Evolutionary conservation across 139 green algal genomes (phyloP).

Genomic region (Yamagishiella unicocca): DNA sequence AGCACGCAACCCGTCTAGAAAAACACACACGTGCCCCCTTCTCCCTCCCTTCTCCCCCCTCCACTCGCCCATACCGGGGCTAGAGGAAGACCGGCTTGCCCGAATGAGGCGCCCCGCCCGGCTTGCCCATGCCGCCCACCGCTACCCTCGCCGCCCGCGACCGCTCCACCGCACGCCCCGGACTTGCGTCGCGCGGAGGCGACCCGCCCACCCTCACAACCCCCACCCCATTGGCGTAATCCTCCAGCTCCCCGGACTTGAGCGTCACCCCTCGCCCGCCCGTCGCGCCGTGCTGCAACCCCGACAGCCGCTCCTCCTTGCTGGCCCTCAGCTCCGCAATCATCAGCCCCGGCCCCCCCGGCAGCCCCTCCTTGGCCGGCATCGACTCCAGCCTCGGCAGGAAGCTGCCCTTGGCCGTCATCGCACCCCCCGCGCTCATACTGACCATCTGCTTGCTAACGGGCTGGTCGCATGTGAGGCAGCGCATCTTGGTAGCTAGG

Average conservation of each 20-base stretch:
- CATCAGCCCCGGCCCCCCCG: slow-evolving; percentile 50
- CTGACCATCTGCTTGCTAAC: background rate
- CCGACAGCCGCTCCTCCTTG: slow-evolving; percentile 38
- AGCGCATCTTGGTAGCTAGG: background rate
- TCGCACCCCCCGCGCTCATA: background rate
- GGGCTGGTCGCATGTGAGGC: slow-evolving; percentile 60
- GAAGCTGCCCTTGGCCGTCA: slow-evolving; percentile 32
- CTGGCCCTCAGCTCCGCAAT: slow-evolving; percentile 42
- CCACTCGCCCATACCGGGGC: too few species aligned
- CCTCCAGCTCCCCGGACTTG: slow-evolving; percentile 12
- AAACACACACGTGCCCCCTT: too few species aligned
- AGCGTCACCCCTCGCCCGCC: background rate
- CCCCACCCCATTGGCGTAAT: slow-evolving; percentile 8
- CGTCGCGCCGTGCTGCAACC: background rate
- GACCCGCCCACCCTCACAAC: background rate
- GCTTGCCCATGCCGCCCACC: background rate
- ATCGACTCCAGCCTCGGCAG: slow-evolving; percentile 56
- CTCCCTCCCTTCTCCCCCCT: background rate
- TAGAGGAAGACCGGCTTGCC: slow-evolving; percentile 35
- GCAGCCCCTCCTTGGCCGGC: slow-evolving; percentile 8
- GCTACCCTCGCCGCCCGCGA: background rate
- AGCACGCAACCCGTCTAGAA: too few species aligned
- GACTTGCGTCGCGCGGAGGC: slow-evolving; percentile 8
- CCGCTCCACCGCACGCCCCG: slow-evolving; percentile 28
- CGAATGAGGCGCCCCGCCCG: background rate